phyloP scores from a whole-genome alignment of 495 filamentous ascomycete species.

The Penicillium parvum region DNA sequence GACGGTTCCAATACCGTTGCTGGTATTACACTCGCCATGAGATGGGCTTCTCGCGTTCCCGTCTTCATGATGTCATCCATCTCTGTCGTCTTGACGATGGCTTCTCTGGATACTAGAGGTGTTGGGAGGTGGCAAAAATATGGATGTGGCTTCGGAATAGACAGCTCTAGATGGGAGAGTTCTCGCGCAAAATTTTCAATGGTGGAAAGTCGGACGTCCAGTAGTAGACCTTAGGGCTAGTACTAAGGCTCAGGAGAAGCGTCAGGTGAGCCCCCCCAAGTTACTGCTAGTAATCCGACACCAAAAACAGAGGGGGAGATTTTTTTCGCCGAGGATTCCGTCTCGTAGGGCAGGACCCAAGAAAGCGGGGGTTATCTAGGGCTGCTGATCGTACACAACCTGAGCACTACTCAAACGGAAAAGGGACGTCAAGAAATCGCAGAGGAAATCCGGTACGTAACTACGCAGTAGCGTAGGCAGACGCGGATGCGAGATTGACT shows the following conservation, averaged over 20 bases:
- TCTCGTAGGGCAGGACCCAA: constrained; percentile 11
- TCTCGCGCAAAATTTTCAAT: neutral
- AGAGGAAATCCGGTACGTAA: too few species aligned
- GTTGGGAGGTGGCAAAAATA: neutral
- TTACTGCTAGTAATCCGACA: too few species aligned
- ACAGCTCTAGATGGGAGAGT: neutral
- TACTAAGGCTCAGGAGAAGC: too few species aligned
- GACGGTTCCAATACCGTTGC: constrained; percentile 1
- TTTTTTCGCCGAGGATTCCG: constrained; percentile 8
- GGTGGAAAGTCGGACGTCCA: constrained; percentile 4
- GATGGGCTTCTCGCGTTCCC: constrained; percentile 1
- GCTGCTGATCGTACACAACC: constrained; percentile 30
- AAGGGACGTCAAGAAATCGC: too few species aligned
- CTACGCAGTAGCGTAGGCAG: too few species aligned
- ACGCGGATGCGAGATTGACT: constrained; percentile 27
- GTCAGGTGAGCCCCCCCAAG: constrained; percentile 13
- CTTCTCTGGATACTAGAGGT: too few species aligned
- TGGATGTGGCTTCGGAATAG: too few species aligned
- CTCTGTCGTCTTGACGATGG: neutral
- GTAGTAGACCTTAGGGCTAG: too few species aligned
- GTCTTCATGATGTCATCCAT: constrained; percentile 27
- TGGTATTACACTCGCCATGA: neutral
- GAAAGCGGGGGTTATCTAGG: constrained; percentile 24
- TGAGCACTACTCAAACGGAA: too few species aligned
- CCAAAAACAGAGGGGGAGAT: constrained; percentile 2